A percentile compares a stretch with the other conserved stretches of the same genome.
phyloP scores from a whole-genome alignment of 176 grass and related monocot genomes.

The Cenchrus fungigraminus region DNA sequence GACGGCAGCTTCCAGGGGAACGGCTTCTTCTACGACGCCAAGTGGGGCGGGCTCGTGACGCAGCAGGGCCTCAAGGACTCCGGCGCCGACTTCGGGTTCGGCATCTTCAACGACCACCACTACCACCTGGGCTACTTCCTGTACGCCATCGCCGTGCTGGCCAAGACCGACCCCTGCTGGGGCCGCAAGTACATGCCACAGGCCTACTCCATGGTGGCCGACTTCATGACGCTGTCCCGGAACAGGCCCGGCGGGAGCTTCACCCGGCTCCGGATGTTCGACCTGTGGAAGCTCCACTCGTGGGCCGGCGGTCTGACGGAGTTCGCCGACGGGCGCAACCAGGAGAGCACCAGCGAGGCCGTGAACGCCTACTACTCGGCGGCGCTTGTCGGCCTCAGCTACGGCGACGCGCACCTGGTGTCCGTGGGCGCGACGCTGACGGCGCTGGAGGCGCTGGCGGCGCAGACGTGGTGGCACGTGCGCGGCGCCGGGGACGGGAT shows the following conservation, averaged over 20 bases:
- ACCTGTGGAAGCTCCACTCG: conserved; percentile 95
- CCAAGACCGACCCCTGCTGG: conserved; percentile 83
- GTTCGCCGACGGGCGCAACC: conserved; percentile 88
- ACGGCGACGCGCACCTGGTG: conserved; percentile 73
- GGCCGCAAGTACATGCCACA: conserved; percentile 81
- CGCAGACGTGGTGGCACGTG: conserved; percentile 97
- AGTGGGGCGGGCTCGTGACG: conserved; percentile 84
- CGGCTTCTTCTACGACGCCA: conserved; percentile 75
- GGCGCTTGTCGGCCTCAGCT: conserved; percentile 78
- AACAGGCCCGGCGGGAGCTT: conserved; percentile 55
- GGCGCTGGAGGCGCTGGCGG: conserved; percentile 72
- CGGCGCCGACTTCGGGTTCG: conserved; percentile 86
- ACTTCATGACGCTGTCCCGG: conserved; percentile 84
- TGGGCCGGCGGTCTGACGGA: conserved; percentile 88
- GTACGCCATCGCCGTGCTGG: conserved; percentile 89
- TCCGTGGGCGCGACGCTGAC: conserved; percentile 65
- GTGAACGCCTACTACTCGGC: conserved; percentile 87
- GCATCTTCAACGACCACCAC: conserved; percentile 94
- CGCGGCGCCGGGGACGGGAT: conserved; percentile 45
- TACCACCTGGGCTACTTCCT: conserved; percentile 99
- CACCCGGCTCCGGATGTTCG: conserved; percentile 69
- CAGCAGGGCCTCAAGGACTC: conserved; percentile 61
- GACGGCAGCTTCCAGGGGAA: conserved; percentile 81
- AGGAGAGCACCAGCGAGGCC: conserved; percentile 93
- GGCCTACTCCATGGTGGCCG: conserved; percentile 76